Conservation (phyloP, 345 rosid species). For the Sonneratia alba region DNA sequence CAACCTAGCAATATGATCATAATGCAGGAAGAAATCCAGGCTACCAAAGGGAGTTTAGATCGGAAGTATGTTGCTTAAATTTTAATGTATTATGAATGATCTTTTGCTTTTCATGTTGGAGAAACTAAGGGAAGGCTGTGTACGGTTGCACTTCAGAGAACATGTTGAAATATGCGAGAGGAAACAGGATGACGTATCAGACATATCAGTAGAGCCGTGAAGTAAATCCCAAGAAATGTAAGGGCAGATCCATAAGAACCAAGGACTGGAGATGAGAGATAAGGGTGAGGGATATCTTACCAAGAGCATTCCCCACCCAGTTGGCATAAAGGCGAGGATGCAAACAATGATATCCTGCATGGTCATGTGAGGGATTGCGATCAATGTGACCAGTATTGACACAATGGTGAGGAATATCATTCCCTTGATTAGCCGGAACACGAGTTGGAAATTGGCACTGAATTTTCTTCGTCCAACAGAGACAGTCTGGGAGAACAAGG, state of each 20-base stretch:
- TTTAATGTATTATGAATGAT: too few relatives aligned
- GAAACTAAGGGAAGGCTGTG: background rate
- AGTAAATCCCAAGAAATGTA: background rate
- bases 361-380: conserved; percentile 86
- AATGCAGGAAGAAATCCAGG: background rate
- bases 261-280: background rate
- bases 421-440: conserved; percentile 93
- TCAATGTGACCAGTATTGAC: conserved; percentile 61
- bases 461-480: conserved; percentile 90
- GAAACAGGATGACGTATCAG: background rate
- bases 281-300: conserved; percentile 29
- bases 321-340: conserved; percentile 96
- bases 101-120: background rate
- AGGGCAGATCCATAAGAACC: background rate
- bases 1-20: background rate
- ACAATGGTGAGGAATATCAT: conserved; percentile 80
- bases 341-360: conserved; percentile 76
- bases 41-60: background rate
- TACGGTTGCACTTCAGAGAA: background rate
- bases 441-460: conserved; percentile 91
- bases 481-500: conserved; percentile 47
- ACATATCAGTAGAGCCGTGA: too few relatives aligned
- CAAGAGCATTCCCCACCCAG: conserved; percentile 98
- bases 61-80: background rate
- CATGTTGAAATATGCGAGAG: background rate